These are phyloP conservation scores for Hebeloma cylindrosporum DNA, from an alignment of 768 basidiomycete genomes.

Conservation along the genomic window DNA sequence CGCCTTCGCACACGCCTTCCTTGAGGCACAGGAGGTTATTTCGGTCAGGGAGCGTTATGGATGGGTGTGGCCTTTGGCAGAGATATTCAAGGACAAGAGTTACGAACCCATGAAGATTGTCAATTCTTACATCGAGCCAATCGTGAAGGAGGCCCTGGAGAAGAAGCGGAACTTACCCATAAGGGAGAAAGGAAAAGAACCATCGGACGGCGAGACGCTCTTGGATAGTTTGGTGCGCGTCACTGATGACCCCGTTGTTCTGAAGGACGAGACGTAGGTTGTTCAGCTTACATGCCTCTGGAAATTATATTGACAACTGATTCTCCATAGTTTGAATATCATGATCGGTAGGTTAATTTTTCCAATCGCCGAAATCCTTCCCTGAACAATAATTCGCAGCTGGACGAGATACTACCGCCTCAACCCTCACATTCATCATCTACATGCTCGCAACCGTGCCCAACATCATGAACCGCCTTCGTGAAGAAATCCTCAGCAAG, in stretches of 20 bases:
- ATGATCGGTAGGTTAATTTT: conserved; percentile 35
- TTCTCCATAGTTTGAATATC: conserved; percentile 38
- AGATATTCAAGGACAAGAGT: conserved; percentile 48
- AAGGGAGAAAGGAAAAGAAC: conserved; percentile 30
- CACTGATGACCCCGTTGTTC: conserved; percentile 40
- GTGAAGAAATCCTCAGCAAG: conserved; percentile 54
- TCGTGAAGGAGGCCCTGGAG: conserved; percentile 49
- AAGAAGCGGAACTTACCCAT: conserved; percentile 30
- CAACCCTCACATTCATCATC: conserved; percentile 42
- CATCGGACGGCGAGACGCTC: conserved; percentile 46
- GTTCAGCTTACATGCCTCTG: not conserved
- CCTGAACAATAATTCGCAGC: conserved; percentile 23
- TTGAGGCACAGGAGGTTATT: conserved; percentile 44
- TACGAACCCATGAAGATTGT: conserved; percentile 51
- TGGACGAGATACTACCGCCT: conserved; percentile 47
- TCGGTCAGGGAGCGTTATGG: conserved; percentile 43
- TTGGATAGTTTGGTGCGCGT: conserved; percentile 56
- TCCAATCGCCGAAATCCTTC: not conserved
- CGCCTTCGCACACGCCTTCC: conserved; percentile 50
- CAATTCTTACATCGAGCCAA: conserved; percentile 52
- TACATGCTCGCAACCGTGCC: conserved; percentile 55
- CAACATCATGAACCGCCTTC: conserved; percentile 43
- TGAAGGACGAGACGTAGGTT: conserved; percentile 48
- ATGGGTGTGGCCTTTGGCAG: conserved; percentile 54
- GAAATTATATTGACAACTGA: not conserved